phyloP scores from a whole-genome alignment of 2,329 filamentous ascomycete genomes.

The Tolypocladium sp. region DNA sequence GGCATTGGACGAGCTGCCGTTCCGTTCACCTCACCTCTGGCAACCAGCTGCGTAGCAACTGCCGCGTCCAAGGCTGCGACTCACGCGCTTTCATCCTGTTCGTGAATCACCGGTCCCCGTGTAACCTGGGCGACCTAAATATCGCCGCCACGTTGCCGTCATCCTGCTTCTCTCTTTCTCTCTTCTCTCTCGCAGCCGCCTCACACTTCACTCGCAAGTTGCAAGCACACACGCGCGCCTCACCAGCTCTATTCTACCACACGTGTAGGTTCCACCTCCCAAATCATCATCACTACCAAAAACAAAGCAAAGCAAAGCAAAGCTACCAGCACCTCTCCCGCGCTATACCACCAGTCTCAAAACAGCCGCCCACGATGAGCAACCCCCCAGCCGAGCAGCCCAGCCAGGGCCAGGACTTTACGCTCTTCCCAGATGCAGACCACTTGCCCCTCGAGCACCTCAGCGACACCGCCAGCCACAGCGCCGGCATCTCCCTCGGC shows the following conservation, averaged over 20 bases:
- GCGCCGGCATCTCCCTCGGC: neutral
- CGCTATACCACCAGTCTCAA: neutral
- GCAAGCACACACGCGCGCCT: neutral
- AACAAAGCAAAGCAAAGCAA: neutral
- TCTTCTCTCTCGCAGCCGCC: neutral
- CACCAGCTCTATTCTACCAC: neutral
- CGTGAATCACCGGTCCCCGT: neutral
- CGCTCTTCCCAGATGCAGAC: neutral
- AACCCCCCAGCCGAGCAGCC: neutral
- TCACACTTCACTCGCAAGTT: neutral
- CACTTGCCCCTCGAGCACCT: neutral
- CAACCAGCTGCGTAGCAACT: neutral
- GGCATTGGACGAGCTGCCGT: neutral
- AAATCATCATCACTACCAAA: neutral
- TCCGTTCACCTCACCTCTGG: neutral
- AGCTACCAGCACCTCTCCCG: neutral
- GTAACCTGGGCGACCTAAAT: neutral
- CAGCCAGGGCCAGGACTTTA: neutral
- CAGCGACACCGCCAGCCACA: neutral
- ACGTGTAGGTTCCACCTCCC: neutral
- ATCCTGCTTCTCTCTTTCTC: neutral
- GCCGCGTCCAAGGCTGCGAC: neutral
- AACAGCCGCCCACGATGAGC: neutral
- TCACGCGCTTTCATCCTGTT: neutral
- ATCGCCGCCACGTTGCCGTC: neutral